Evolutionary conservation across 208 protist genomes (phyloP).

Genomic region (Tritrichomonas musculus): DNA sequence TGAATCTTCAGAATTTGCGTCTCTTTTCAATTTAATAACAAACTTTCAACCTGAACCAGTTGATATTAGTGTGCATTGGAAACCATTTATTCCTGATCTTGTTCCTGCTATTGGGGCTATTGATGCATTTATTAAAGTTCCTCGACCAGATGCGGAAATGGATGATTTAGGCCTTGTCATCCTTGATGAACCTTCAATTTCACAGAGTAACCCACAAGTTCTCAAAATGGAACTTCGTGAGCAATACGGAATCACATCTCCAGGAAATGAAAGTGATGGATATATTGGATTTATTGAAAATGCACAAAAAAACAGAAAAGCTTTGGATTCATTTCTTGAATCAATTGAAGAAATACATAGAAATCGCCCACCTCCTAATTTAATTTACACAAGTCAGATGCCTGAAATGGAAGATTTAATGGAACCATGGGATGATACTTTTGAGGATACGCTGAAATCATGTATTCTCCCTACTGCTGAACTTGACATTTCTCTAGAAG

Average conservation of each 20-base stretch:
- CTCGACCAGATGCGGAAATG: constrained; percentile 1
- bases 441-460: constrained; percentile 81
- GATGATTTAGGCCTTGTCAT: neutral
- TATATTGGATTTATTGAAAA: constrained; percentile 7
- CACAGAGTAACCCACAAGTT: neutral
- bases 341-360: neutral
- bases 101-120: constrained; percentile 16
- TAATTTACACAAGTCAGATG: neutral
- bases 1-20: neutral
- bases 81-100: neutral
- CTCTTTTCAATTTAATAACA: neutral
- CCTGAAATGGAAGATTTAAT: constrained; percentile 32
- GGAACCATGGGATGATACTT: constrained; percentile 72
- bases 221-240: neutral
- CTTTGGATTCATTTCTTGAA: neutral
- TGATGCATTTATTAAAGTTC: constrained; percentile 33
- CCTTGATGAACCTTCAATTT: constrained; percentile 15
- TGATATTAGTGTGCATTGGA: neutral
- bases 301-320: neutral
- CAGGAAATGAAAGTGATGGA: constrained; percentile 15
- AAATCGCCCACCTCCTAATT: constrained; percentile 9
- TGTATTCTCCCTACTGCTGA: constrained; percentile 66
- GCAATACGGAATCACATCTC: neutral
- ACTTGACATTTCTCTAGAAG: constrained; percentile 77
- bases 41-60: constrained; percentile 1